Evolutionary conservation across 2,329 filamentous ascomycete genomes (phyloP), one percentile per base, ranked within the genome.

Genomic region (Gremmenia infestans): DNA sequence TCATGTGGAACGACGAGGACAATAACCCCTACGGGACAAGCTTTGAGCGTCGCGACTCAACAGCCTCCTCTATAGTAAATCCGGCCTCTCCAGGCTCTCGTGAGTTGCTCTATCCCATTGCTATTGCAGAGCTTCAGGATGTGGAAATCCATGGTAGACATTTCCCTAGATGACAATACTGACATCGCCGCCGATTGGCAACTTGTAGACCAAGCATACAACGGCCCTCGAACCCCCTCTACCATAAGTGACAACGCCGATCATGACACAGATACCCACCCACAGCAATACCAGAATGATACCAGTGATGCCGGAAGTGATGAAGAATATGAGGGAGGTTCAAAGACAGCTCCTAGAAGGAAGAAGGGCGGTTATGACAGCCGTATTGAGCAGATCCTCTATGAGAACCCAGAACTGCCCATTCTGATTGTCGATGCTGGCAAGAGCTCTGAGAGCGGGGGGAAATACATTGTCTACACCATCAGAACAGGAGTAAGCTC

Each of bases 1-100:
- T 67, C 65, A 97, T 97, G 93, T 97, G 93, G 93, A 95, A 97
- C 81, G 92, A 97, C 78, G 93, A 97, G 76, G 91, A 97, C 71
- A 97, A 97, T 76, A 97, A 97, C 72, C 93, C 93, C 5, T 97
- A 97, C 70, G 92, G 91, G 62, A 83, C 79, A 67, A 93, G 90
- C 73, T 97, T 96, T 76, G 89, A 94, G 72, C 88, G 89, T 67
- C 85, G 89, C 67, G 89, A 95, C 72, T 89, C 89, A 60, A 84
- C 88, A 71, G 80, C 84, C 47, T 90, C 87, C 35, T 76, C 79
- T 45, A 11, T 32, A 32, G 78, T 79, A 19, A 84, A 87, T 68
- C 83, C 86, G 22, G 76, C 83, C 53, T 88, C 86, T 40, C 85
- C 86, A 48, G 58, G 64, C 46, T 66, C 65, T 63, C 63, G 82